phyloP scores from a whole-genome alignment of 2,329 filamentous ascomycete species.

The Venturiaceae sp. region DNA sequence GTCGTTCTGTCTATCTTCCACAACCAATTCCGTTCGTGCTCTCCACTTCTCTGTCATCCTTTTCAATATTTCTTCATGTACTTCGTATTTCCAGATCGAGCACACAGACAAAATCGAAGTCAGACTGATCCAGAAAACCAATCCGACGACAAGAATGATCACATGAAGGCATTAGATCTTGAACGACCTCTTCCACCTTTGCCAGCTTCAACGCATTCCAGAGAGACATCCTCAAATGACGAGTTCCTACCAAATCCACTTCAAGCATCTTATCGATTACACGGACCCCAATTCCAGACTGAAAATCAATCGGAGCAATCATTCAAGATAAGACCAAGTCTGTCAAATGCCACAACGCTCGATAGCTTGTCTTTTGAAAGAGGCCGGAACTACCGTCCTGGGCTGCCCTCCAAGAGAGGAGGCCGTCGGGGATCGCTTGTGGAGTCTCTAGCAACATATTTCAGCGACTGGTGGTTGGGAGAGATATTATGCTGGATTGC shows the following conservation, averaged over 20 bases:
- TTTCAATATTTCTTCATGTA: background rate
- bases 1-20: background rate
- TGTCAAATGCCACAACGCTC: background rate
- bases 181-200: background rate
- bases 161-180: background rate
- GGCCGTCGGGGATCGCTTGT: background rate
- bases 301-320: background rate
- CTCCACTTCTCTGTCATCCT: no score
- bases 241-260: background rate
- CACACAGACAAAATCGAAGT: background rate
- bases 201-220: background rate
- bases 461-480: constrained; percentile 5
- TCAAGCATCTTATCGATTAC: background rate
- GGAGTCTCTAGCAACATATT: background rate
- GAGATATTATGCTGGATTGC: constrained; percentile 7
- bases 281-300: background rate
- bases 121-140: background rate
- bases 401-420: background rate
- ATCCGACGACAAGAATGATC: background rate
- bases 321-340: background rate
- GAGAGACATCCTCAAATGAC: background rate
- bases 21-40: background rate
- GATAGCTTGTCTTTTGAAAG: background rate
- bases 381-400: background rate
- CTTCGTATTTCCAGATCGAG: background rate